Base-by-base conservation (phyloP, 2,329 filamentous ascomycete species). In the Penicillium sclerotigenum region DNA sequence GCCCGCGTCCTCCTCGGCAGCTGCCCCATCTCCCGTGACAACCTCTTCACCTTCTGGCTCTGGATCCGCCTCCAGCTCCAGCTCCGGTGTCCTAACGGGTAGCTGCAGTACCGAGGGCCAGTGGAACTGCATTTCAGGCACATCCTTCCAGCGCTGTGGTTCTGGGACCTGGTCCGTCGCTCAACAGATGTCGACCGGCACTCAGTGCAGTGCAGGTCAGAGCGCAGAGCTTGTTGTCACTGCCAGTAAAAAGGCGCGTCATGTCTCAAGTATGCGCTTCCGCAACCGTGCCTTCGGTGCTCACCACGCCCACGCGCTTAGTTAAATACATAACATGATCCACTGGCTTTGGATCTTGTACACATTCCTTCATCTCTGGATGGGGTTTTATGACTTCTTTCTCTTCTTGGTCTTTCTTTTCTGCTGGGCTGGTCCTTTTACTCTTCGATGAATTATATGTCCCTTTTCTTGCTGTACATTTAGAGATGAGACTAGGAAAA, bases 141-240 rank as follows among this genome's bases (percentile, higher is more conserved):
- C 70, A 24, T 75, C 78, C 47, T 87, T 84, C 77, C 84, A 87
- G 72, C 83, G 83, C 54, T 87, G 84, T 63, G 83, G 82, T n/a
- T 80, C 77, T 14, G 84, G 84, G 6, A 62, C 70, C 52, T 87
- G 84, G 84, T 79, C 80, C 18, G 65, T 63, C 6, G 59, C 75
- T 37, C 75, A 81, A 56, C 63, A 71, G 34, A 78, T 86, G 77
- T 79, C 83, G 1, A 60, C 74, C 1, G 84, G 84, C 36, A 85
- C 81, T 14, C 71, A 72, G 28, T 87, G 84, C 71, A 73, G 58
- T 8, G 60, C 71, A 18, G 79, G 79, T 26, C 59, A 67, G 52
- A 64, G 61, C 31, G 42, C 49, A 1, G 58, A 68, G 0, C 60
- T 77, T 28, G 52, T 60, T 10, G 57, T 73, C 38, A 58, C 59